Evolutionary conservation across 2,329 filamentous ascomycete genomes (phyloP).

Genomic region (Claviceps digitariae): DNA sequence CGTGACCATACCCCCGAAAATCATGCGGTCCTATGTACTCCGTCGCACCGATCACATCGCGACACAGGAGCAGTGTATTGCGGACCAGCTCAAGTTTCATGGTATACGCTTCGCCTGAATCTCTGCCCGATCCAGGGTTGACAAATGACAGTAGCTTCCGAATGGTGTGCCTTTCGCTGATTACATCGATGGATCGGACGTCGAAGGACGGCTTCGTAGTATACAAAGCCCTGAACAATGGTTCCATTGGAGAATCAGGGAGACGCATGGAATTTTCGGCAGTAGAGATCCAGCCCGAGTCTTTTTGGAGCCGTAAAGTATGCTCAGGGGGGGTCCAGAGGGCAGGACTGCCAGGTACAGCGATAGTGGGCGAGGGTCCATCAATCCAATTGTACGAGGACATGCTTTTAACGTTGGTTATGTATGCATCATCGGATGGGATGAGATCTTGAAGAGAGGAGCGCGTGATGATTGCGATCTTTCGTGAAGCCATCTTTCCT

Average conservation of each 20-base stretch:
- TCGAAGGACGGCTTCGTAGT: conserved; percentile 24
- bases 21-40: conserved; percentile 18
- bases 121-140: conserved; percentile 12
- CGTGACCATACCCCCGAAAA: conserved; percentile 28
- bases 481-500: background rate
- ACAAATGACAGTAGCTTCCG: conserved; percentile 34
- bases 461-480: background rate
- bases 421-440: conserved; percentile 8
- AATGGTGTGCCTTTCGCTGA: conserved; percentile 34
- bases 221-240: conserved; percentile 31
- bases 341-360: conserved; percentile 25
- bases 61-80: conserved; percentile 25
- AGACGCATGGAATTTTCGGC: conserved; percentile 31
- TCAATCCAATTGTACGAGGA: conserved; percentile 39
- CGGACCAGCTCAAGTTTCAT: conserved; percentile 26
- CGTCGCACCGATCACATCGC: conserved; percentile 16
- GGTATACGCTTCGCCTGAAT: conserved; percentile 21
- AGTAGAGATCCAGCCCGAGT: conserved; percentile 28
- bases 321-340: conserved; percentile 21
- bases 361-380: conserved; percentile 25
- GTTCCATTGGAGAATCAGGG: conserved; percentile 29
- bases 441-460: background rate
- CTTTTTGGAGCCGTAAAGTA: conserved; percentile 16
- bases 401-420: conserved; percentile 25
- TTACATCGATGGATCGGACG: conserved; percentile 23